Evolutionary conservation across 2,329 filamentous ascomycete species (phyloP).

Genomic region (Chrysosphaeria jannelii): DNA sequence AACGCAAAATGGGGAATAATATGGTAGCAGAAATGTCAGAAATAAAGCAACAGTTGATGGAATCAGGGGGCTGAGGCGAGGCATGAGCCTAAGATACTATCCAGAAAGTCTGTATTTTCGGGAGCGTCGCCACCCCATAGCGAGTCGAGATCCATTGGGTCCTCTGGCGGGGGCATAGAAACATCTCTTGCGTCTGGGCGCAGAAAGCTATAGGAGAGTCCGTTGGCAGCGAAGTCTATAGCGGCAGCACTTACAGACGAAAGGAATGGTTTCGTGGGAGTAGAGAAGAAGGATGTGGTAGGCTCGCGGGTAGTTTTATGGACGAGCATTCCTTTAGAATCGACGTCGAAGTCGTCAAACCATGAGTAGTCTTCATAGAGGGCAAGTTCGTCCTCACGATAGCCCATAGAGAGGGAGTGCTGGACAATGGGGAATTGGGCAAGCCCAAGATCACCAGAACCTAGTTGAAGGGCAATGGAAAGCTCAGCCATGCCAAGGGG

Average conservation of each 20-base stretch:
- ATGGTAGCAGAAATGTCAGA: too few species aligned
- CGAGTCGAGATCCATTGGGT: slow-evolving; percentile 28
- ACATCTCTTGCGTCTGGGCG: slow-evolving; percentile 15
- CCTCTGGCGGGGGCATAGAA: slow-evolving; percentile 13
- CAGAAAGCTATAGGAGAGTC: slow-evolving; percentile 9
- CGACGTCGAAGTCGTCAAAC: slow-evolving; percentile 10
- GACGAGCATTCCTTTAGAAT: slow-evolving; percentile 1
- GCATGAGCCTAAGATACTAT: slow-evolving; percentile 25
- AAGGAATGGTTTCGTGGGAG: neutral
- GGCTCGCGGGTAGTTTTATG: slow-evolving; percentile 1
- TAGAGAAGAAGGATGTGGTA: neutral
- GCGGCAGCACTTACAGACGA: neutral
- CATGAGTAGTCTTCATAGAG: slow-evolving; percentile 29
- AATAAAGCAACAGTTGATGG: too few species aligned
- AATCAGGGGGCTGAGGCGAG: too few species aligned
- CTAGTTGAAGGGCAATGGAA: slow-evolving; percentile 41
- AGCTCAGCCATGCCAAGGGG: slow-evolving; percentile 54
- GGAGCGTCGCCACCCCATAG: slow-evolving; percentile 30
- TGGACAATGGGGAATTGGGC: slow-evolving; percentile 49
- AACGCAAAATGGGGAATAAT: too few species aligned
- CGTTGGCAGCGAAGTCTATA: slow-evolving; percentile 3
- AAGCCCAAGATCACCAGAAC: slow-evolving; percentile 46
- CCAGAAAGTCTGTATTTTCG: slow-evolving; percentile 20
- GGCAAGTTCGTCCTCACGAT: slow-evolving; percentile 49
- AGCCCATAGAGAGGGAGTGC: slow-evolving; percentile 36